Evolutionary conservation across 2,329 filamentous ascomycete species (phyloP).

Genomic region (Pseudocercospora crystallina): DNA sequence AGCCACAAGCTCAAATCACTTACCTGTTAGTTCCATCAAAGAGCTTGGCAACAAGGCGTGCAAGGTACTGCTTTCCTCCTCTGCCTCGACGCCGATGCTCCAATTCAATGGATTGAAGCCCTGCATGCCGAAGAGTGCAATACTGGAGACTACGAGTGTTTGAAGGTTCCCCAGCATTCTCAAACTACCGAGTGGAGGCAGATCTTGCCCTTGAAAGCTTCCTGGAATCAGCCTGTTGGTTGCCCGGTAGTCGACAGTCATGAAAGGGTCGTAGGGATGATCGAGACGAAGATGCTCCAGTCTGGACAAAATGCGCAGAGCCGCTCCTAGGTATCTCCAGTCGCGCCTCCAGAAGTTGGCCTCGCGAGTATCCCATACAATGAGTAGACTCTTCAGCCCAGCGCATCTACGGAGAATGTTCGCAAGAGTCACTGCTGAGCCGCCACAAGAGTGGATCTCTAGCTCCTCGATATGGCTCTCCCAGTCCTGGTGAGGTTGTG

Average conservation of each 20-base stretch:
- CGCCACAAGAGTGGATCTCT: too few species aligned
- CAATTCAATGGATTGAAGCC: neutral
- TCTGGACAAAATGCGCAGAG: neutral
- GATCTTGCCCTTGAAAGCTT: neutral
- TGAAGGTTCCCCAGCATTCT: neutral
- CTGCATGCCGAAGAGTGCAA: slow-evolving; percentile 1
- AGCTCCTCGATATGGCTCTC: too few species aligned
- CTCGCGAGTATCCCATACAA: neutral
- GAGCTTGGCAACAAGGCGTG: slow-evolving; percentile 1
- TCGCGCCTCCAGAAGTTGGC: slow-evolving; percentile 5
- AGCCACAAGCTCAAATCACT: too few species aligned
- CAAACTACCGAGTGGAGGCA: neutral
- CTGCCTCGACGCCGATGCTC: neutral
- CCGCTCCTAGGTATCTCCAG: neutral
- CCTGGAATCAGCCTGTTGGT: neutral
- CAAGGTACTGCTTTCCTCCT: neutral
- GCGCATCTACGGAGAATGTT: too few species aligned
- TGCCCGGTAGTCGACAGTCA: slow-evolving; percentile 1
- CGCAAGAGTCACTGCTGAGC: too few species aligned
- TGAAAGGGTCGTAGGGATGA: neutral
- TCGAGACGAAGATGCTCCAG: slow-evolving; percentile 1
- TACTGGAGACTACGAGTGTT: neutral
- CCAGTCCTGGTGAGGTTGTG: too few species aligned
- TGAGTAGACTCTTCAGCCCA: neutral
- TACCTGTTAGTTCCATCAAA: neutral